Base-by-base conservation (phyloP, 2,329 filamentous ascomycete genomes). In the Colletotrichum noveboracense region DNA sequence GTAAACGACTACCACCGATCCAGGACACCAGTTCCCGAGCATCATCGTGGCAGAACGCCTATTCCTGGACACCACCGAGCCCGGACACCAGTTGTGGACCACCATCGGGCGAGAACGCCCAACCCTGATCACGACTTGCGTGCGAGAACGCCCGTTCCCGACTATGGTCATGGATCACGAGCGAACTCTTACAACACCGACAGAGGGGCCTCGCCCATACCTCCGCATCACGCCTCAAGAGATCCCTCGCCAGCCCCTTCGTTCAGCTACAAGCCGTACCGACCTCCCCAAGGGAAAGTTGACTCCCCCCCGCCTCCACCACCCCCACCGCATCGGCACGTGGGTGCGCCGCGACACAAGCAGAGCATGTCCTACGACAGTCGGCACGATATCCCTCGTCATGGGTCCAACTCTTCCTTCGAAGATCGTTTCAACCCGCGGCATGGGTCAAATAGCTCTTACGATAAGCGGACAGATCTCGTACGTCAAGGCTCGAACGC, bases 241-340 rank as follows among this genome's bases (percentile, higher is more conserved):
- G 82, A 82, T 7, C 80, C 83, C 48, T 88, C 86, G 7, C 87
- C 86, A 6, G 81, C 81, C 3, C 85, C 84, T 7, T 83, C 82
- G 7, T 82, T 81, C 70, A 82, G 80, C 21, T 79, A 83, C 80
- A 79, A 79, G 28, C 82, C 82, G 32, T 78, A 80, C 73, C 82
- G 80, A 79, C 74, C 74, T 16, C 82, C 71, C 9, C 74, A 65
- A 32, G 74, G 85, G 24, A 83, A 88, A 60, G 85, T 86, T 48
- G 89, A 90, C 55, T 92, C 91, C 24, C 94, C 94, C 10, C 95
- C 95, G 21, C 95, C 96, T 9, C 95, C 96, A 3, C 93, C 95
- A 3, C 96, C 96, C 0, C 94, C 94, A 10, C 95, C 96, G 8
- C 96, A 97, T 77, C 93, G 96, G 9, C 95, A 96, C 84, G 89